Base-by-base conservation (phyloP, 73 alveolate genomes). In the Paramecium caudatum region DNA sequence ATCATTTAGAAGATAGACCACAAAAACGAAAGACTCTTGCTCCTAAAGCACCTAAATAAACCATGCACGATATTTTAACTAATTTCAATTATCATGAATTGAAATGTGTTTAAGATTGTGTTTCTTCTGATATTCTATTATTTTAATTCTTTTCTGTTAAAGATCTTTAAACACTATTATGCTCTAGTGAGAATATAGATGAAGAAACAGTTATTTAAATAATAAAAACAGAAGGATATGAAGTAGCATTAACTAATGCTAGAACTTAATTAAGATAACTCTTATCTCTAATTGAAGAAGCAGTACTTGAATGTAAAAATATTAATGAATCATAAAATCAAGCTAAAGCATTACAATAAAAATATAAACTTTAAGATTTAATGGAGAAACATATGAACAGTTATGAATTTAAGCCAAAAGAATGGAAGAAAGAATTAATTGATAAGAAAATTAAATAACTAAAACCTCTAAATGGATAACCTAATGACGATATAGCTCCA, bases 401-500 rank as follows among this genome's bases (percentile, higher is more conserved):
- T 23, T 74, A 74, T 45, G 88, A 74, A 74, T 74, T 27, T n/a
- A 74, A 74, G 19, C 46, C 43, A 15, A 41, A 74, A 74, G 88
- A 74, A 74, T 74, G 88, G 88, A 74, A 74, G 19, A 74, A 74
- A 13, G 62, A 74, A 13, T 63, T 74, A 41, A 27, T 74, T 41
- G 88, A 74, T 8, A 74, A 39, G 19, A 74, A 39, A 74, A 36
- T 74, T 2, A 74, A 74, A 39, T 39, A 36, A 74, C 19, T 74
- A 27, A 17, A 74, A 32, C 80, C 80, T 23, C 30, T 55, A 10
- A 55, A 55, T 55, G 80, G 80, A 55, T 55, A 55, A 17, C 80
- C 80, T 3, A 27, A 27, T 23, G 80, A 55, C 8, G 80, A 55
- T 27, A 8, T n/a, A n/a, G n/a, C 23, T 4, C 25, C 80, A 55